A percentile compares a stretch with the other conserved stretches of the same genome.
Evolutionary conservation across 176 grass and related monocot species (phyloP).

Genomic region (Alloteropsis semialata): DNA sequence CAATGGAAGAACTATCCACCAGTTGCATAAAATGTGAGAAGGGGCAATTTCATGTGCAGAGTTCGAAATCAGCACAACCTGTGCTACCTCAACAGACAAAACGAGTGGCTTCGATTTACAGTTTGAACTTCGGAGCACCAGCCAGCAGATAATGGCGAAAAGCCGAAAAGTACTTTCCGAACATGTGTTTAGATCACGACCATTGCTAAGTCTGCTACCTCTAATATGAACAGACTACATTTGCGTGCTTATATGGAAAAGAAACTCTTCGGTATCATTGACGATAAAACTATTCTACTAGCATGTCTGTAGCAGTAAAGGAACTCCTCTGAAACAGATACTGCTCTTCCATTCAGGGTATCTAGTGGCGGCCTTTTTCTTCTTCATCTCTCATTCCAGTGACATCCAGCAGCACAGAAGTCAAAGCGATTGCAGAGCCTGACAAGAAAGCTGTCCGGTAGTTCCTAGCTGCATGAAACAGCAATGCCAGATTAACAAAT

Average conservation of each 20-base stretch:
- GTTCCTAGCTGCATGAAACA: constrained; percentile 33
- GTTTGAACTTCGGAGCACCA: constrained; percentile 10
- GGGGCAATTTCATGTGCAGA: not conserved
- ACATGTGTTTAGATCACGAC: constrained; percentile 8
- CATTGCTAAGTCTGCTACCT: not conserved
- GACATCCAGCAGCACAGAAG: constrained; percentile 42
- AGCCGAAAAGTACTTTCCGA: not conserved
- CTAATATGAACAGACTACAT: constrained; percentile 31
- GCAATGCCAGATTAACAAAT: constrained; percentile 6
- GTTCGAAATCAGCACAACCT: not conserved
- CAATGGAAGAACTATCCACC: constrained; percentile 6
- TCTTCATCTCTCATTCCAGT: constrained; percentile 46
- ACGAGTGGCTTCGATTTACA: not conserved
- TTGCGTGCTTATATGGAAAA: not conserved
- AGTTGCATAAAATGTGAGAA: not conserved
- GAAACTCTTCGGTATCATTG: not conserved
- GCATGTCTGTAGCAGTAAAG: not conserved
- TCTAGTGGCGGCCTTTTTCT: constrained; percentile 27
- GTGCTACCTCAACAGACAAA: not conserved
- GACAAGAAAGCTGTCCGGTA: constrained; percentile 31
- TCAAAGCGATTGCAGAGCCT: constrained; percentile 47
- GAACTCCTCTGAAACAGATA: constrained; percentile 1
- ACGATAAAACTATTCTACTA: not conserved
- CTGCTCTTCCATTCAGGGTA: not conserved
- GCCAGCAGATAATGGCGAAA: not conserved